Percentiles rank a stretch among this genome's conserved stretches.
These are phyloP conservation scores for Podospora anserina DNA, from an alignment of 495 filamentous ascomycete genomes.

Conservation along the genomic window DNA sequence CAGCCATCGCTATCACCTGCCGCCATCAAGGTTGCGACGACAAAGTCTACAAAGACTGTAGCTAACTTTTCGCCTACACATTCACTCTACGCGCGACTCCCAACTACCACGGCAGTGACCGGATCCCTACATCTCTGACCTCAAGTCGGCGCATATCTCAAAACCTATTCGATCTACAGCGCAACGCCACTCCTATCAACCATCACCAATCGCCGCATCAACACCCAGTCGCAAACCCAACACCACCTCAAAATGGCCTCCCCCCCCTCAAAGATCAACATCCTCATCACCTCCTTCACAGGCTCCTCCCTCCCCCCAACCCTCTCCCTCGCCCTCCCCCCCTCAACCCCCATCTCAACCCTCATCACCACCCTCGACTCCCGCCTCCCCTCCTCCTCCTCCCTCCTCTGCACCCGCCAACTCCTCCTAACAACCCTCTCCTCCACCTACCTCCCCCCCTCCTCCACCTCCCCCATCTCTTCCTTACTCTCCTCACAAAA, in stretches of 20 bases:
- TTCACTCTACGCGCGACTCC: not conserved
- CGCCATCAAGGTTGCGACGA: not conserved
- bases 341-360: conserved; percentile 62
- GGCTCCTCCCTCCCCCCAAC: conserved; percentile 79
- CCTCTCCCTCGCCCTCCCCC: conserved; percentile 64
- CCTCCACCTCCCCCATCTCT: conserved; percentile 50
- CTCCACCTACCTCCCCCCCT: conserved; percentile 61
- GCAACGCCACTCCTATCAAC: conserved; percentile 2
- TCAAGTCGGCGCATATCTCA: not conserved
- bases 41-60: not conserved
- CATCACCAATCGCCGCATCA: not conserved
- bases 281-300: conserved; percentile 77
- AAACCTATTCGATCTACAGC: not conserved
- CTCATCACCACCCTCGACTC: conserved; percentile 60
- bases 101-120: not conserved
- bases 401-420: conserved; percentile 31
- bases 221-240: not conserved
- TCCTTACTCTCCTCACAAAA: conserved; percentile 35
- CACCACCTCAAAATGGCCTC: conserved; percentile 13
- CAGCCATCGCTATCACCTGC: not conserved
- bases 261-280: conserved; percentile 60
- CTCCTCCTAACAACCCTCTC: conserved; percentile 80
- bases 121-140: not conserved
- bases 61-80: not conserved
- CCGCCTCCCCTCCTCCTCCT: conserved; percentile 54